Conservation (phyloP, 2,329 filamentous ascomycete species). For the Sphaerulina vaccinii region DNA sequence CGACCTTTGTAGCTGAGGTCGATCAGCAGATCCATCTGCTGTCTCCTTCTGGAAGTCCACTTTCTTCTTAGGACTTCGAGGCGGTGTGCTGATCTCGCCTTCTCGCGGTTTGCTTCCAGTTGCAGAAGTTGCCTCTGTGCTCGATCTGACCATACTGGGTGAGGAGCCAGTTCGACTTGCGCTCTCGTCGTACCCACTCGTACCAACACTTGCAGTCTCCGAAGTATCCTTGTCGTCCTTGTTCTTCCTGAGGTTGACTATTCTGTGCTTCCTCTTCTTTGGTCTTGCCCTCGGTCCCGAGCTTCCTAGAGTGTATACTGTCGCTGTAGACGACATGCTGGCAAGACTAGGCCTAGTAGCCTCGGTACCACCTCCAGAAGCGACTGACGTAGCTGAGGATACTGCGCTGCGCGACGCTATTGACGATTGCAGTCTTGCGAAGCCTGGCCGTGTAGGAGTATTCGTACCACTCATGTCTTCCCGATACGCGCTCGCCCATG, state of each 20-base stretch:
- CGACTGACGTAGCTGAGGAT: constrained; percentile 55
- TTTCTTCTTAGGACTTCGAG: constrained; percentile 45
- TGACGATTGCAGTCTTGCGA: constrained; percentile 49
- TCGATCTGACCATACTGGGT: constrained; percentile 53
- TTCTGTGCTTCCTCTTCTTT: constrained; percentile 78
- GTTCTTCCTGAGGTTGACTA: constrained; percentile 74
- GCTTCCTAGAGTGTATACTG: constrained; percentile 56
- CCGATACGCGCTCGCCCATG: constrained; percentile 81
- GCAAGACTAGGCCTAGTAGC: constrained; percentile 68
- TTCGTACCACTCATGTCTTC: constrained; percentile 52
- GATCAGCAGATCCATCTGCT: not conserved
- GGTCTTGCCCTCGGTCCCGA: constrained; percentile 60
- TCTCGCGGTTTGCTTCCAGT: constrained; percentile 29
- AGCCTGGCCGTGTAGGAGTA: constrained; percentile 44
- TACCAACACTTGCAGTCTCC: constrained; percentile 38
- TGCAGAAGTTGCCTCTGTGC: constrained; percentile 54
- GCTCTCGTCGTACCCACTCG: constrained; percentile 44
- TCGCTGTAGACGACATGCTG: constrained; percentile 57
- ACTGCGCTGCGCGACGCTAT: constrained; percentile 57
- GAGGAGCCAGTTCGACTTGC: constrained; percentile 31
- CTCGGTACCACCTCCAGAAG: constrained; percentile 63
- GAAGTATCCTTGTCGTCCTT: constrained; percentile 50
- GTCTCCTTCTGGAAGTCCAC: constrained; percentile 31
- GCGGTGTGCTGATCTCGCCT: constrained; percentile 48
- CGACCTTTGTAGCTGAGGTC: constrained; percentile 8